Base-by-base conservation (phyloP, 768 basidiomycete genomes). In the Clitopilus hobsonii region DNA sequence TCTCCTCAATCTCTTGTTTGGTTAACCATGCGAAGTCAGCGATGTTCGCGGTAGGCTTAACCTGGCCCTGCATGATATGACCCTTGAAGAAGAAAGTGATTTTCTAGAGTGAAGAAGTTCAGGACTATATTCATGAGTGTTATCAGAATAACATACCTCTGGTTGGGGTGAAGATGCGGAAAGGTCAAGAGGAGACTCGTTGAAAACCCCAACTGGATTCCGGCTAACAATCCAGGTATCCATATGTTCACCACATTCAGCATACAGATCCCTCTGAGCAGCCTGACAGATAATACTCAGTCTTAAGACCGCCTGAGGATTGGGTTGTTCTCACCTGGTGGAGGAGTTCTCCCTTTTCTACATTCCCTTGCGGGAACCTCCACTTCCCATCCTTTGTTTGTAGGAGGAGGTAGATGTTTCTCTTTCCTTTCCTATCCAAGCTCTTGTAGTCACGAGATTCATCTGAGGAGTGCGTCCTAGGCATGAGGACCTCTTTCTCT, bases 151-250 rank as follows among this genome's bases (percentile, higher is more conserved):
- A 62, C 69, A 30, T 60, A 79, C 82, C 61, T 81, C 69, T 54
- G 71, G 63, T 11, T 65, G 55, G 38, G 63, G 65, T 57, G 64
- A 60, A 30, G 62, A 54, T 38, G 60, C 57, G 30, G 59, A 58
- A n/a, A 69, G 61, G 32, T 67, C 57, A 22, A 63, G 65, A 56
- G 66, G 63, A 26, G 74, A 65, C 58, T 81, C 81, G 65, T 85
- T 81, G 69, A 84, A 81, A 52, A 91, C 78, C 3, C 93, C 94
- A 60, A 96, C 83, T 2, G 96, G 96, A 54, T 88, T 89, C 52
- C 87, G 83, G 51, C 91, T 84, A n/a, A 96, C 92, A 58, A 95
- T 75, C 95, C 96, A 98, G 11, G 85, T 85, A 64, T 98, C 94
- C 88, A 98, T 92, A 51, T 84, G 73, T 38, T 78, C 73, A 8